Evolutionary conservation across 352 stramenopile genomes (phyloP).

Genomic region (Globisporangium heterothallicum): DNA sequence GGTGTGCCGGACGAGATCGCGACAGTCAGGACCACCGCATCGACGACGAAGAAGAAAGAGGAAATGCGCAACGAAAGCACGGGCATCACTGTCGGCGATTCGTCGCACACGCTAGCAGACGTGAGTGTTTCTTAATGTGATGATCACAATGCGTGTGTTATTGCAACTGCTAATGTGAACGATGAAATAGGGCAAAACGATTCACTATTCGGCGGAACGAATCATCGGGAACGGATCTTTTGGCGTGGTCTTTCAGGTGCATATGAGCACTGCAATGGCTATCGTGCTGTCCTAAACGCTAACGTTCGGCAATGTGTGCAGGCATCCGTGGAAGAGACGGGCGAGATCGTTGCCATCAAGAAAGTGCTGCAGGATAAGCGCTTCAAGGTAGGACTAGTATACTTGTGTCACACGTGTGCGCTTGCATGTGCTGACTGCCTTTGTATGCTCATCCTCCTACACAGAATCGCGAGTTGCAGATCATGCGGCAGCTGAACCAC

Average conservation of each 20-base stretch:
- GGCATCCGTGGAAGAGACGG: constrained; percentile 94
- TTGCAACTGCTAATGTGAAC: not conserved
- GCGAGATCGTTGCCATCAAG: constrained; percentile 99
- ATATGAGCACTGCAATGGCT: too few species aligned
- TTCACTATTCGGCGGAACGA: constrained; percentile 95
- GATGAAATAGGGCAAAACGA: constrained; percentile 82
- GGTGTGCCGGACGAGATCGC: constrained; percentile 24
- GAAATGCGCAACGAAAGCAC: constrained; percentile 84
- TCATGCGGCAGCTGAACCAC: constrained; percentile 98
- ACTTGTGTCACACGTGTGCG: not conserved
- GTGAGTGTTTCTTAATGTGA: constrained; percentile 29
- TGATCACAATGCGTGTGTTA: not conserved
- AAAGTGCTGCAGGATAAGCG: constrained; percentile 99
- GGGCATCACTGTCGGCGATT: constrained; percentile 78
- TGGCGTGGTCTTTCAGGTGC: constrained; percentile 96
- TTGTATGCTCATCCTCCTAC: constrained; percentile 6
- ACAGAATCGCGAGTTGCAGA: constrained; percentile 98
- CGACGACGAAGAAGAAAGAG: constrained; percentile 58
- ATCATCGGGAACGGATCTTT: constrained; percentile 99
- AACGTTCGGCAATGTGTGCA: too few species aligned
- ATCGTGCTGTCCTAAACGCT: too few species aligned
- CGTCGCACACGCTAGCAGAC: constrained; percentile 71
- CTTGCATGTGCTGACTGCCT: too few species aligned
- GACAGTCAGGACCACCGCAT: constrained; percentile 34
- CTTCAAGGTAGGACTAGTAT: constrained; percentile 88